Base-by-base conservation (phyloP, 2,329 filamentous ascomycete species). In the Penicillium digitatum region DNA sequence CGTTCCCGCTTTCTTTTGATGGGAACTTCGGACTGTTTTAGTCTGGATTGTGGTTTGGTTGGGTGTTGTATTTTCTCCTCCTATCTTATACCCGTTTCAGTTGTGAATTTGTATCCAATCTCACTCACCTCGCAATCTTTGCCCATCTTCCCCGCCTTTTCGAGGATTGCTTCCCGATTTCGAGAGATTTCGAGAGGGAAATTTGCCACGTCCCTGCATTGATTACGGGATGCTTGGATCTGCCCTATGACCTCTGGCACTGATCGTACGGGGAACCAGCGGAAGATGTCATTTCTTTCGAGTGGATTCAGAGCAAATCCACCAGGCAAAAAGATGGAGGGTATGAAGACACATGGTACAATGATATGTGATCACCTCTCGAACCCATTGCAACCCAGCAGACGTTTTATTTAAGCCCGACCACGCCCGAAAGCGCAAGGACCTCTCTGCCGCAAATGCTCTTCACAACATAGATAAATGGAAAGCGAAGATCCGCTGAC, bases 1-100 rank as follows among this genome's bases (percentile, higher is more conserved):
- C 64, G 0, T 62, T 69, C 27, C 62, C 66, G 26, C 52, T 64
- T 43, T 32, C 60, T 9, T 61, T 65, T 47, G 66, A 69, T 46
- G 58, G 45, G 24, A 61, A 58, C 7, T 60, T 66, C 20, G 52
- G 46, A 2, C 60, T 66, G 8, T 61, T 64, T 44, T 69, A 62
- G 48, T 58, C 9, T 32, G 10, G n/a, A 2, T 42, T 31, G 26
- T 22, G 43, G 9, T 24, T 16, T 11, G 2, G 8, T 5, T 14
- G 27, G 31, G 10, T 31, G 12, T 40, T 22, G 3, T 29, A 9
- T 20, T 4, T 39, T 46, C 29, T 16, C n/a, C n/a, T 40, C 18
- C 10, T 48, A 5, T n/a, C 31, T 26, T 34, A 43, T 50, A 42
- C 48, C 48, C 37, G 34, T 14, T 31, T 26, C 9, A 24, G 14